A percentile compares a stretch with the other conserved stretches of the same genome.
phyloP scores from a whole-genome alignment of 2,329 filamentous ascomycete species.

The Metarhizium album region DNA sequence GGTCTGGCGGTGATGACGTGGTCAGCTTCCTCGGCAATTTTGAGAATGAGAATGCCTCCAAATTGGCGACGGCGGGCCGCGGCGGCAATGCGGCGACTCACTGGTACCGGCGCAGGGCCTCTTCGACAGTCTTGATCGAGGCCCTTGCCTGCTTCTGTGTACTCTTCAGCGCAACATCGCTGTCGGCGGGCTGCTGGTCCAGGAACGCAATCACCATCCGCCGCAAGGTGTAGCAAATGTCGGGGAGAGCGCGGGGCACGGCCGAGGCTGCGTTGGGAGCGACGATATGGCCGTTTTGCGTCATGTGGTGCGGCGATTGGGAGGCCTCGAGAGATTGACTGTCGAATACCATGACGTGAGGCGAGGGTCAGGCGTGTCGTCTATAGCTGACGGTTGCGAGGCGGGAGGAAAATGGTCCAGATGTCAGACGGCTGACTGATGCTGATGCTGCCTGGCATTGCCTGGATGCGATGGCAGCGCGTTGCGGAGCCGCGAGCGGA shows the following conservation, averaged over 20 bases:
- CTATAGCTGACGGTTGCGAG: neutral
- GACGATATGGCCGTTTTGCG: slow-evolving; percentile 5
- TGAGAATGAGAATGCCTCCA: too few species aligned
- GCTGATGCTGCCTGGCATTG: too few species aligned
- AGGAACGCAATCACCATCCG: slow-evolving; percentile 56
- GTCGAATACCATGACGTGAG: neutral
- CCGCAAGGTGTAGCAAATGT: slow-evolving; percentile 43
- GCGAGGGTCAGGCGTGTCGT: neutral
- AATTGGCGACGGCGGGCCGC: neutral
- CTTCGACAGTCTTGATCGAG: slow-evolving; percentile 61
- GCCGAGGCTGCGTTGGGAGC: slow-evolving; percentile 3
- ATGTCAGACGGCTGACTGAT: too few species aligned
- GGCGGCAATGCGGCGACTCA: slow-evolving; percentile 28
- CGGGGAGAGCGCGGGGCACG: slow-evolving; percentile 10
- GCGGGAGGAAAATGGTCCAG: too few species aligned
- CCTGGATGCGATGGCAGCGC: neutral
- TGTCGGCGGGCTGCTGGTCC: slow-evolving; percentile 39
- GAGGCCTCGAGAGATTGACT: neutral
- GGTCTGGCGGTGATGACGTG: slow-evolving; percentile 37
- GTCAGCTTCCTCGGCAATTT: neutral
- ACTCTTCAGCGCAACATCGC: slow-evolving; percentile 43
- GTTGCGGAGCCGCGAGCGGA: neutral
- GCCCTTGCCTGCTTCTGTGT: slow-evolving; percentile 66
- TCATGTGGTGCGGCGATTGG: slow-evolving; percentile 1
- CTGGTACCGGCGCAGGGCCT: slow-evolving; percentile 67